phyloP scores from a whole-genome alignment of 2,329 filamentous ascomycete species.

The Fusarium papillatum region DNA sequence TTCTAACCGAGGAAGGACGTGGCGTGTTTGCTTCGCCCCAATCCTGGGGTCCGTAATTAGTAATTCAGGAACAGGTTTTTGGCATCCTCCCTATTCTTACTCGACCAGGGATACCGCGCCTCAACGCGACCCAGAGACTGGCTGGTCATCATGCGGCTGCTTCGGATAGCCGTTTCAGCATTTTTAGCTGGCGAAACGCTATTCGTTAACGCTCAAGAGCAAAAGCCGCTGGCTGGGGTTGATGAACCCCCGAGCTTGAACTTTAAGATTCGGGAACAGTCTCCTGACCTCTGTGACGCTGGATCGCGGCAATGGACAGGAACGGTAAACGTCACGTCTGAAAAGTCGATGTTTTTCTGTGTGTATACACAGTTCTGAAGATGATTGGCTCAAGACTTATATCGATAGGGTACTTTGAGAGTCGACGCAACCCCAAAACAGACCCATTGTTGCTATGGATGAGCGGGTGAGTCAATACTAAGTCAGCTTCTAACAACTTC shows the following conservation, averaged over 20 bases:
- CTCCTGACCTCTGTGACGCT: background rate
- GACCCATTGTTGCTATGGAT: conserved; percentile 35
- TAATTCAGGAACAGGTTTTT: background rate
- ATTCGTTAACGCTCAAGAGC: background rate
- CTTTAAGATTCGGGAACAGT: background rate
- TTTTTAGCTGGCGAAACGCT: background rate
- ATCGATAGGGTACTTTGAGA: conserved; percentile 34
- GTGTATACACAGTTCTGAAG: background rate
- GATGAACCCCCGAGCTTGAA: background rate
- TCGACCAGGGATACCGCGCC: background rate
- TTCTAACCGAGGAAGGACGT: background rate
- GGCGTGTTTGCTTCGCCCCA: background rate
- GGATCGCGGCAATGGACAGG: background rate
- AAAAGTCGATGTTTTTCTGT: background rate
- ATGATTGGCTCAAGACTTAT: background rate
- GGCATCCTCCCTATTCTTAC: background rate
- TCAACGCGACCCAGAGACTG: background rate
- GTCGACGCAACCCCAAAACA: conserved; percentile 20
- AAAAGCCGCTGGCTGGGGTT: background rate
- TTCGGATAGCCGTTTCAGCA: background rate
- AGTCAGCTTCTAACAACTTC: background rate
- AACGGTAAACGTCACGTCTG: background rate
- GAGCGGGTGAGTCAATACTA: conserved; percentile 25
- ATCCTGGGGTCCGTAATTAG: background rate
- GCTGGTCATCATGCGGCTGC: background rate